Evolutionary conservation across 164 flowering plant genomes (phyloP).

Genomic region (Stephania cephalantha): DNA sequence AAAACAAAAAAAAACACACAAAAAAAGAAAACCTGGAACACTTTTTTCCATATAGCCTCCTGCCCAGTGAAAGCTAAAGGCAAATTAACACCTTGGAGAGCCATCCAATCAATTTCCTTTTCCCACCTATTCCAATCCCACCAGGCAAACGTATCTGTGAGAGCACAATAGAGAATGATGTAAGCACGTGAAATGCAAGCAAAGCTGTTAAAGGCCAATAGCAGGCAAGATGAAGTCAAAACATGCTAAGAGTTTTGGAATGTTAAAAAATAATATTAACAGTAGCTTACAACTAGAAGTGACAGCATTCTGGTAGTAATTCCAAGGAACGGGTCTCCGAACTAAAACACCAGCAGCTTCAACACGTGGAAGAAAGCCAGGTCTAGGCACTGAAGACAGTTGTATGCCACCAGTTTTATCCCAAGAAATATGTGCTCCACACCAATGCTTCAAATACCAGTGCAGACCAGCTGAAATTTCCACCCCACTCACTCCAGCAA

Average conservation of each 20-base stretch:
- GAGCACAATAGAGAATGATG: slow-evolving; percentile 6
- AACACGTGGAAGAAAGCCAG: slow-evolving; percentile 54
- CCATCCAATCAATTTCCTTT: slow-evolving; percentile 89
- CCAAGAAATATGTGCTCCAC: slow-evolving; percentile 77
- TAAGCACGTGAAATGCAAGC: neutral
- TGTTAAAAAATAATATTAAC: neutral
- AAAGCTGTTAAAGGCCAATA: neutral
- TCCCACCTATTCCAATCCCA: slow-evolving; percentile 92
- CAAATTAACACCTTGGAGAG: slow-evolving; percentile 70
- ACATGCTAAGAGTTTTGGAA: neutral
- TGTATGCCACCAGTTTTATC: slow-evolving; percentile 76
- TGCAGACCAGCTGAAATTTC: slow-evolving; percentile 70
- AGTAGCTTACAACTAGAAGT: slow-evolving; percentile 69
- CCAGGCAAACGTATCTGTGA: slow-evolving; percentile 70
- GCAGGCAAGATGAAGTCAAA: neutral
- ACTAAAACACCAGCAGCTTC: slow-evolving; percentile 40
- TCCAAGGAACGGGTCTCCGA: slow-evolving; percentile 68
- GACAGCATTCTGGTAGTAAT: slow-evolving; percentile 83
- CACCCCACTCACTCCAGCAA: slow-evolving; percentile 56
- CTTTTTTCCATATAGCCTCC: slow-evolving; percentile 80
- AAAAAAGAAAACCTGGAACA: slow-evolving; percentile 43
- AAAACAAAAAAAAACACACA: too few relatives aligned
- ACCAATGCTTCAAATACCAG: slow-evolving; percentile 70
- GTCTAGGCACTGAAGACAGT: slow-evolving; percentile 47
- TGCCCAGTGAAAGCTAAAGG: slow-evolving; percentile 80